Evolutionary conservation across 495 filamentous ascomycete species (phyloP), one percentile per base, ranked within the genome.

Genomic region (Neurospora tetrasperma): DNA sequence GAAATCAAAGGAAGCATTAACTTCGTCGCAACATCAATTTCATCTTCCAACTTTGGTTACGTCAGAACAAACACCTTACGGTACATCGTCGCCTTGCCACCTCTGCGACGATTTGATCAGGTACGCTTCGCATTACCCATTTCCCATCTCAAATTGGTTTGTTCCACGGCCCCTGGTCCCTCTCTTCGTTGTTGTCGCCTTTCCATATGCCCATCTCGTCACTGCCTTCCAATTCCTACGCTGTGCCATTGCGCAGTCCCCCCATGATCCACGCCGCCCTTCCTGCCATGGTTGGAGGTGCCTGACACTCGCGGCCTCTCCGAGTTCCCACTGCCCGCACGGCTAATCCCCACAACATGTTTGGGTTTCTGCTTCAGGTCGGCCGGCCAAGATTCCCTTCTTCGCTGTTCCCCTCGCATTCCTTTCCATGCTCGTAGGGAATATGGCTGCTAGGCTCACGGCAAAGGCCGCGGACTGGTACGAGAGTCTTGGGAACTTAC

Each of bases 371-470:
- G 54, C 27, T 66, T 66, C 54, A 66, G 27, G 35, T 62, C 23
- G 54, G 48, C 48, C 12, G 23, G 54, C 54, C 12, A 62, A 31
- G 23, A 3, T 42, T 74, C 70, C 48, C 54, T 73, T 69, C 42
- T 69, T 14, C 40, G n/a, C 68, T 72, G 35, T 72, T 71, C 69
- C 73, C 69, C 69, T 54, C 66, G 41, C 73, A 54, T 54, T 71
- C 71, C 71, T 74, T 62, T 39, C 35, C 71, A 20, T 46, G 69
- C 70, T 70, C 70, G 74, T 42, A 41, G 27, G 70, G 75, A 66
- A 74, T 66, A 74, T 72, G 74, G 73, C 59, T 70, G 71, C 62
- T 71, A 35, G 35, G 39, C 40, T 69, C n/a, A 66, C n/a, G 42
- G 59, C 66, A 70, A 48, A 31, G 39, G 44, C 75, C 35, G 73